Conservation (phyloP, 2,329 filamentous ascomycete species). For the Ophiocordyceps sinensis region DNA sequence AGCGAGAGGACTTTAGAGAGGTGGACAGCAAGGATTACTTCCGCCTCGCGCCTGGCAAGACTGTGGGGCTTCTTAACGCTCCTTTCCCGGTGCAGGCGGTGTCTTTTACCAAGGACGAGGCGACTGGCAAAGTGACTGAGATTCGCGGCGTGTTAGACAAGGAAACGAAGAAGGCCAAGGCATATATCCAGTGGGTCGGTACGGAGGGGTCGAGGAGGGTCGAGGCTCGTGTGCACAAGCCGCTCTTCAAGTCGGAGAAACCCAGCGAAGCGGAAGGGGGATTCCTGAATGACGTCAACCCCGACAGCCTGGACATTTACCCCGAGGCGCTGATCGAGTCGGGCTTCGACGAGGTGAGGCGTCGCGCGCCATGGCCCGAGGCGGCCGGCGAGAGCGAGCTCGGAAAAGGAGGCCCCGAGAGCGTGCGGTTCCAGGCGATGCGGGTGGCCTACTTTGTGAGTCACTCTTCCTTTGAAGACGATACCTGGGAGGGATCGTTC, state of each 20-base stretch:
- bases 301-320: slow-evolving; percentile 70
- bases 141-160: slow-evolving; percentile 53
- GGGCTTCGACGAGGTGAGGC: slow-evolving; percentile 65
- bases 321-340: slow-evolving; percentile 65
- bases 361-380: slow-evolving; percentile 68
- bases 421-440: slow-evolving; percentile 81
- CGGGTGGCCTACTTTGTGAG: slow-evolving; percentile 70
- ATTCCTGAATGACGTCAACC: slow-evolving; percentile 74
- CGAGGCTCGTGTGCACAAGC: slow-evolving; percentile 66
- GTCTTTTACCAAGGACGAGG: slow-evolving; percentile 52
- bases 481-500: not conserved
- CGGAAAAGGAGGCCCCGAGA: slow-evolving; percentile 51
- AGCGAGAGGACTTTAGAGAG: slow-evolving; percentile 66
- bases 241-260: slow-evolving; percentile 76
- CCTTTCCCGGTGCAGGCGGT: slow-evolving; percentile 58
- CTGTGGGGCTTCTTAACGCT: slow-evolving; percentile 59
- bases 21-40: slow-evolving; percentile 64
- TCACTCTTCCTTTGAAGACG: slow-evolving; percentile 2
- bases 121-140: slow-evolving; percentile 48
- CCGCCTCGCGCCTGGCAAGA: slow-evolving; percentile 63
- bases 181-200: slow-evolving; percentile 81
- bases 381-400: slow-evolving; percentile 54
- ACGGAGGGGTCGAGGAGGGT: slow-evolving; percentile 50
- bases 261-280: slow-evolving; percentile 65
- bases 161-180: slow-evolving; percentile 59